Conservation (phyloP, 1,284 basidiomycete genomes). For the Ceratobasidium sp. region DNA sequence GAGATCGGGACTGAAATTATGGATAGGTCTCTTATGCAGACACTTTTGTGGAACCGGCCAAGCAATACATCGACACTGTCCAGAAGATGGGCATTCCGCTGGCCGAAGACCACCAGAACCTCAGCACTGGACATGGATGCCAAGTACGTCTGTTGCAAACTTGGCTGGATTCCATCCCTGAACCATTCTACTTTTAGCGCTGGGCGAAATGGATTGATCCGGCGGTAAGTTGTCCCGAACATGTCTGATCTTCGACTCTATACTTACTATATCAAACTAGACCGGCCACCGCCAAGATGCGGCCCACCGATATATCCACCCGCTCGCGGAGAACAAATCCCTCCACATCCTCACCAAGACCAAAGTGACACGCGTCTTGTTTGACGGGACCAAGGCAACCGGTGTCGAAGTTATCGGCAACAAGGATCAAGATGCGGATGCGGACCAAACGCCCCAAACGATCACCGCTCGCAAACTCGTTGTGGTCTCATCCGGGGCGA, state of each 20-base stretch:
- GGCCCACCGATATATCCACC: constrained; percentile 26
- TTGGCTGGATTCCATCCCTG: too few species aligned
- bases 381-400: constrained; percentile 35
- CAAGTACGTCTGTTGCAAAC: not conserved
- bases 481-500: constrained; percentile 26
- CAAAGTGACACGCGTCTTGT: constrained; percentile 26
- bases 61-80: constrained; percentile 22
- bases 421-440: constrained; percentile 5
- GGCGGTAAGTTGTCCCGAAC: not conserved
- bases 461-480: constrained; percentile 37
- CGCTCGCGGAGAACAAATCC: constrained; percentile 25
- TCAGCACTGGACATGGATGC: constrained; percentile 32
- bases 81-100: constrained; percentile 13
- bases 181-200: not conserved
- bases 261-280: not conserved
- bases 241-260: not conserved
- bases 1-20: not conserved
- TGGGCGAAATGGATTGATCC: constrained; percentile 37
- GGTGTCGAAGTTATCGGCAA: constrained; percentile 29
- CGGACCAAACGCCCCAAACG: constrained; percentile 16
- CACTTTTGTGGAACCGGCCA: not conserved
- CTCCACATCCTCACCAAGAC: constrained; percentile 29
- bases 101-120: constrained; percentile 18
- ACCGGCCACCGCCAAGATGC: constrained; percentile 35
- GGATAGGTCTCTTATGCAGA: constrained; percentile 22